Percentiles rank a stretch among this genome's conserved stretches.
Conservation (phyloP, 495 filamentous ascomycete species). For the Penicillium crystallinum region DNA sequence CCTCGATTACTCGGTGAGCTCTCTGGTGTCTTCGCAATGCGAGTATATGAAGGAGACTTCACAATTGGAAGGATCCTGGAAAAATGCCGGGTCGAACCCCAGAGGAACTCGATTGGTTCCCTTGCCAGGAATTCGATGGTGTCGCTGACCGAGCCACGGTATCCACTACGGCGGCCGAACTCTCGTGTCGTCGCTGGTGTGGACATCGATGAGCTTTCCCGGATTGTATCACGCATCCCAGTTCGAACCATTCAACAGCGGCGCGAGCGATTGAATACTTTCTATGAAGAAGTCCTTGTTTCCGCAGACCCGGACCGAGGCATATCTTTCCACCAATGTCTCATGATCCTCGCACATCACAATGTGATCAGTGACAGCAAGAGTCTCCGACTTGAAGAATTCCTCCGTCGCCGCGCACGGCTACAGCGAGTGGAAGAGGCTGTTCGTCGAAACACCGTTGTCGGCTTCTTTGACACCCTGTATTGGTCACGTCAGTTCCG, state of each 20-base stretch:
- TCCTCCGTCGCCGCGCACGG: constrained; percentile 81
- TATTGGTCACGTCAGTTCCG: constrained; percentile 84
- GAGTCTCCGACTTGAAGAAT: constrained; percentile 89
- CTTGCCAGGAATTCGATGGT: background rate
- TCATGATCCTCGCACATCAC: constrained; percentile 97
- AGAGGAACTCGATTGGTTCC: constrained; percentile 4
- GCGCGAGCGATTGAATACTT: constrained; percentile 75
- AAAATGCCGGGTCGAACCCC: constrained; percentile 59
- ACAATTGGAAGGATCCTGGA: constrained; percentile 79
- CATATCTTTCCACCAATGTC: constrained; percentile 86
- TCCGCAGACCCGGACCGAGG: constrained; percentile 82
- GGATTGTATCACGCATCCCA: constrained; percentile 70
- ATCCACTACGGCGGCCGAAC: constrained; percentile 12
- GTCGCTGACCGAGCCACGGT: constrained; percentile 10
- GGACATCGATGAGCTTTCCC: constrained; percentile 71
- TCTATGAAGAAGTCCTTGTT: constrained; percentile 95
- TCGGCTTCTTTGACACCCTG: constrained; percentile 94
- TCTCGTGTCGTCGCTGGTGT: constrained; percentile 60
- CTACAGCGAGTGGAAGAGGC: constrained; percentile 96
- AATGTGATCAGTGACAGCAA: constrained; percentile 99
- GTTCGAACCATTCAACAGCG: constrained; percentile 65
- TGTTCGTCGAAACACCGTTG: constrained; percentile 79
- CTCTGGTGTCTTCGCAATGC: constrained; percentile 92
- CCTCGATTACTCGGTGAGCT: constrained; percentile 85
- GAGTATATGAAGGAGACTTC: constrained; percentile 90